phyloP scores from a whole-genome alignment of 2,329 filamentous ascomycete species.

The Berkeleyomyces basicola region DNA sequence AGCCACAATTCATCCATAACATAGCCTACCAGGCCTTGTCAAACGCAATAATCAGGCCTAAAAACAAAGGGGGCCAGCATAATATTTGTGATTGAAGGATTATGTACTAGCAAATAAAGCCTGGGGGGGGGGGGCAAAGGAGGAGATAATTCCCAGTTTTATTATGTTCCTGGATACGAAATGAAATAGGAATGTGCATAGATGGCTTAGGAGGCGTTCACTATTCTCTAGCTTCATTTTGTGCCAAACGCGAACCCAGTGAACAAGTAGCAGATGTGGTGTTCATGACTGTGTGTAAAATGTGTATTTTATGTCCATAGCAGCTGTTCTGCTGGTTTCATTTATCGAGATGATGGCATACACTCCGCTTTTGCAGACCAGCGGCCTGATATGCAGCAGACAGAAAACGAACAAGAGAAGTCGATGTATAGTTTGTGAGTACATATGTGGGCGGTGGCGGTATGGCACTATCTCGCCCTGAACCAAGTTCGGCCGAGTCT shows the following conservation, averaged over 20 bases:
- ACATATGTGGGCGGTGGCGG: neutral
- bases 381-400: neutral
- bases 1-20: conserved; percentile 3
- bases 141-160: neutral
- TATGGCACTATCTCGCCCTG: neutral
- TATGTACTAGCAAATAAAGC: neutral
- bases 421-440: neutral
- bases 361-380: neutral
- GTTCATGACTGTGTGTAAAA: neutral
- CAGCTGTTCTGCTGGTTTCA: neutral
- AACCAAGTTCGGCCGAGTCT: neutral
- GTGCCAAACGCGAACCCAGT: neutral
- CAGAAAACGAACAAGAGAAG: neutral
- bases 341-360: neutral
- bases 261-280: neutral
- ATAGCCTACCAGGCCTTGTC: neutral
- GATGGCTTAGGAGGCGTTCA: neutral
- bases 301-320: neutral
- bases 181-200: conserved; percentile 2
- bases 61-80: neutral
- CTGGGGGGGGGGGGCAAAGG: neutral
- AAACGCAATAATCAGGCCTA: neutral
- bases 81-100: neutral
- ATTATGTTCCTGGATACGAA: conserved; percentile 1
- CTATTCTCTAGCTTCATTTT: neutral